These are phyloP conservation scores for Gossypium schwendimanii DNA, from an alignment of 441 rosid genomes.

Conservation along the genomic window DNA sequence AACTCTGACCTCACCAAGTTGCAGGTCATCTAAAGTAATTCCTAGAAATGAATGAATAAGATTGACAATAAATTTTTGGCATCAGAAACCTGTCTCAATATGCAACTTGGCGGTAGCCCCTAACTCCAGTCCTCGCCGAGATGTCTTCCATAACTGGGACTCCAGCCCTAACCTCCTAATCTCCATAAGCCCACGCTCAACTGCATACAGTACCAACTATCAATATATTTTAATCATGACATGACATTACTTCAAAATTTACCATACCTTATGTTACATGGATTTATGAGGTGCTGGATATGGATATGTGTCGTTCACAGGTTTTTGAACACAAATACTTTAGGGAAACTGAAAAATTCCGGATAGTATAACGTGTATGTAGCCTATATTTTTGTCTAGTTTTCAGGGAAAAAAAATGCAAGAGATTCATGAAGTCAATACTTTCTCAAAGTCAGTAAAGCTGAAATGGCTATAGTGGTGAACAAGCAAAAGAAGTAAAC, in stretches of 20 bases:
- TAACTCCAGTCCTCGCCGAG: conserved; percentile 45
- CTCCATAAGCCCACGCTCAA: conserved; percentile 76
- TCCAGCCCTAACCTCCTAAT: conserved; percentile 69
- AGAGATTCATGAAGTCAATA: too few relatives aligned
- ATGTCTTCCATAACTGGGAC: conserved; percentile 65
- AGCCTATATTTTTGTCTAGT: too few relatives aligned
- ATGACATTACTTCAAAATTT: not conserved
- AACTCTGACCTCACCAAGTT: not conserved
- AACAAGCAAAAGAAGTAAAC: not conserved
- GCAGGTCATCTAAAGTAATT: not conserved
- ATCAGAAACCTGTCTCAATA: conserved; percentile 31
- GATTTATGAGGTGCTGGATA: not conserved
- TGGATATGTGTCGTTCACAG: not conserved
- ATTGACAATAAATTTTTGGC: not conserved
- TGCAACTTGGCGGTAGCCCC: conserved; percentile 30
- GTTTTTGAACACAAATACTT: not conserved
- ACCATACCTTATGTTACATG: not conserved
- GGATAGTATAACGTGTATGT: too few relatives aligned
- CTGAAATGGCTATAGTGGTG: too few relatives aligned
- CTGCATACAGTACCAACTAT: conserved; percentile 27
- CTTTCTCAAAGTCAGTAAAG: too few relatives aligned
- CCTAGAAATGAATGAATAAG: not conserved
- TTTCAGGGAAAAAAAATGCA: too few relatives aligned
- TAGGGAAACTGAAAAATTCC: too few relatives aligned
- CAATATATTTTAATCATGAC: not conserved